Percentiles rank a stretch among this genome's conserved stretches.
Conservation (phyloP, 192 early-diverging fungal species). For the Umbelopsis vinacea region DNA sequence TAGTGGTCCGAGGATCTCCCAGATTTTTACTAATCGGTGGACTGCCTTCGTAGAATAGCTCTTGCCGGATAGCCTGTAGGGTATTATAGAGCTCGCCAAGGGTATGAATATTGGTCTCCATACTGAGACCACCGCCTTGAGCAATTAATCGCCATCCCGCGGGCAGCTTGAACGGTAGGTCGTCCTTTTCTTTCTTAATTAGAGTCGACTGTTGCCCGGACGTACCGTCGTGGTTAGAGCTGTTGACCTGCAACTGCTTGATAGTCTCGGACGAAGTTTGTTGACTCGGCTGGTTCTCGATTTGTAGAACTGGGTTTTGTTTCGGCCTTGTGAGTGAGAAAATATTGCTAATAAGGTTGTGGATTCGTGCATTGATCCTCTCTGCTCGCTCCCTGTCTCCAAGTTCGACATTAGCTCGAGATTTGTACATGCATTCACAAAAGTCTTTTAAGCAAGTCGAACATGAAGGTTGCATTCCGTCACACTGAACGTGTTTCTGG, state of each 20-base stretch:
- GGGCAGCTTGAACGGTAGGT: constrained; percentile 4
- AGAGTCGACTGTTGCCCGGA: background rate
- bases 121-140: constrained; percentile 15
- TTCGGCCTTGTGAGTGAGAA: background rate
- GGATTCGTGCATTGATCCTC: background rate
- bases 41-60: constrained; percentile 1
- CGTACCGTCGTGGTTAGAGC: background rate
- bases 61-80: constrained; percentile 17
- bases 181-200: constrained; percentile 4
- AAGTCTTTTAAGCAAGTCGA: background rate
- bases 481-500: background rate
- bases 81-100: constrained; percentile 34
- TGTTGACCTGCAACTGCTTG: no score
- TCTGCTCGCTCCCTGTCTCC: constrained; percentile 13
- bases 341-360: background rate
- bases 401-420: constrained; percentile 17
- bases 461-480: constrained; percentile 5
- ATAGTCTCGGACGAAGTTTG: no score
- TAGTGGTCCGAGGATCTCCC: background rate
- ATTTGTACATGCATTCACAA: constrained; percentile 14
- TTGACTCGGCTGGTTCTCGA: background rate
- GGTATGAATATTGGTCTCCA: constrained; percentile 38
- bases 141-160: constrained; percentile 7
- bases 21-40: background rate
- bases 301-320: background rate